Evolutionary conservation across 345 rosid species (phyloP).

Genomic region (Odontarrhena argentea): DNA sequence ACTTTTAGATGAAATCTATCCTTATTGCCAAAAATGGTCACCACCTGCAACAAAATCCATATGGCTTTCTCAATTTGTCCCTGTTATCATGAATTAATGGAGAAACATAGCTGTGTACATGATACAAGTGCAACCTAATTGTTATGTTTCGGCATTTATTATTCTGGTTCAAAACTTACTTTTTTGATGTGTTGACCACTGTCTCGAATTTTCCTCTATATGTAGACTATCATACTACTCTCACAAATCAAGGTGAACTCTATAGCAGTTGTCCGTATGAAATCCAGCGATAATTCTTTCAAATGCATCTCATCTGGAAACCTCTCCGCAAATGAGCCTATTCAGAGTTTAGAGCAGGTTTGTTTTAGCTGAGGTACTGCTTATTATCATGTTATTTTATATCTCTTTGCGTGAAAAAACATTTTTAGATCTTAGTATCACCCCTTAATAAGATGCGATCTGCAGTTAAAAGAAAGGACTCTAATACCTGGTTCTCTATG

Average conservation of each 20-base stretch:
- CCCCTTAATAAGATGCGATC: slow-evolving; percentile 6
- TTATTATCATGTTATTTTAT: slow-evolving; percentile 19
- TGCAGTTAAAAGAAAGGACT: slow-evolving; percentile 7
- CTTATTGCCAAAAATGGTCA: slow-evolving; percentile 2
- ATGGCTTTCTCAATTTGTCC: slow-evolving; percentile 4
- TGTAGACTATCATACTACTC: slow-evolving; percentile 65
- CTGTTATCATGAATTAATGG: neutral
- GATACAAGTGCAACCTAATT: slow-evolving; percentile 1
- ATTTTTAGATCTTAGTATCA: slow-evolving; percentile 19
- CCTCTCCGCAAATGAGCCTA: slow-evolving; percentile 39
- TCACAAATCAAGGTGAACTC: slow-evolving; percentile 83
- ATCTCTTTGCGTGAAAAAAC: slow-evolving; percentile 1
- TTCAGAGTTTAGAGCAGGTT: slow-evolving; percentile 78
- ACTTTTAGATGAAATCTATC: neutral
- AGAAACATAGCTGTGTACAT: slow-evolving; percentile 1
- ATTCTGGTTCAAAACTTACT: neutral
- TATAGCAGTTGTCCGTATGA: slow-evolving; percentile 74
- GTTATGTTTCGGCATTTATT: neutral
- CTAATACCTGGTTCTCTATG: slow-evolving; percentile 10
- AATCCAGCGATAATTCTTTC: slow-evolving; percentile 46
- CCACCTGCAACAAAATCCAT: slow-evolving; percentile 16
- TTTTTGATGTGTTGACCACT: slow-evolving; percentile 20
- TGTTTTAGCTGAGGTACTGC: slow-evolving; percentile 41
- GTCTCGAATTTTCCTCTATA: slow-evolving; percentile 33
- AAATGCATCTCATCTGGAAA: slow-evolving; percentile 45